phyloP scores from a whole-genome alignment of 805 yeast species.

The Kodamaea sagamina region DNA sequence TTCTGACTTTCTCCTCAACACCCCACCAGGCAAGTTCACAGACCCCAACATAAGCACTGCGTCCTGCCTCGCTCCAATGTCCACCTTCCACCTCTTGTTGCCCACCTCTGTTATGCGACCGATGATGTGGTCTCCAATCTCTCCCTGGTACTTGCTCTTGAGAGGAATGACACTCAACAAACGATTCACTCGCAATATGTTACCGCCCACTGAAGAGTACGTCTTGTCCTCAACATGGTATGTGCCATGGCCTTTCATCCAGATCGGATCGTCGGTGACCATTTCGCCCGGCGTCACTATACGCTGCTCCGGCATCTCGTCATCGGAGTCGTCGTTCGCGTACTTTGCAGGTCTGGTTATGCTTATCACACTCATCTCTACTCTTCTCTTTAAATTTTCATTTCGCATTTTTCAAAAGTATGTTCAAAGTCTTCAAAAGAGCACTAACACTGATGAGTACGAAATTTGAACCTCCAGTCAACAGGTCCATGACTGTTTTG shows the following conservation, averaged over 20 bases:
- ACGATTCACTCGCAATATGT: slow-evolving; percentile 81
- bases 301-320: slow-evolving; percentile 41
- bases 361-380: slow-evolving; percentile 29
- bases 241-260: slow-evolving; percentile 99
- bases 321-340: slow-evolving; percentile 35
- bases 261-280: slow-evolving; percentile 90
- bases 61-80: slow-evolving; percentile 91
- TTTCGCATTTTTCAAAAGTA: not conserved
- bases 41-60: slow-evolving; percentile 93
- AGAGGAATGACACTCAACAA: slow-evolving; percentile 83
- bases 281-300: slow-evolving; percentile 95
- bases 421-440: slow-evolving; percentile 5
- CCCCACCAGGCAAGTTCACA: slow-evolving; percentile 96
- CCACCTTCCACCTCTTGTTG: slow-evolving; percentile 93
- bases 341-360: slow-evolving; percentile 33
- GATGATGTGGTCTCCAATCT: slow-evolving; percentile 93
- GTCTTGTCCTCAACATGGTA: slow-evolving; percentile 74
- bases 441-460: slow-evolving; percentile 10
- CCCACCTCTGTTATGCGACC: slow-evolving; percentile 96
- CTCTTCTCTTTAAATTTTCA: not conserved
- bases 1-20: slow-evolving; percentile 89
- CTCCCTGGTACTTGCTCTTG: slow-evolving; percentile 86
- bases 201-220: slow-evolving; percentile 91
- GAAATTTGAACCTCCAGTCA: slow-evolving; percentile 62
- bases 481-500: slow-evolving; percentile 62